These are phyloP conservation scores for Leishmania guyanensis DNA, from an alignment of 208 protist genomes.

Conservation along the genomic window DNA sequence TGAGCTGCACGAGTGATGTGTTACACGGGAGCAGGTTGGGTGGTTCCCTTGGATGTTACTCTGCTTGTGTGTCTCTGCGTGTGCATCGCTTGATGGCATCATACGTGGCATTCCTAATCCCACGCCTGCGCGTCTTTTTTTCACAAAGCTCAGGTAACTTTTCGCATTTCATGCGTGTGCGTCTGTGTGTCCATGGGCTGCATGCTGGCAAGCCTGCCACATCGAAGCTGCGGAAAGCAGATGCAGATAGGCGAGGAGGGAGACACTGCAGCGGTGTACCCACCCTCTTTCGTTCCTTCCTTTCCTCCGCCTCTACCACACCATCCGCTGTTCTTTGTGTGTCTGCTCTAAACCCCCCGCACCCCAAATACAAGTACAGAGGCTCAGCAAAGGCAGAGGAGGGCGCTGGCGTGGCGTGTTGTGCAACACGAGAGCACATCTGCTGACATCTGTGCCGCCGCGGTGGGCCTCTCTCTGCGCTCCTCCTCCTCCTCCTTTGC, in stretches of 20 bases:
- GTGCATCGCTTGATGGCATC: not conserved
- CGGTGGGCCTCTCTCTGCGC: not conserved
- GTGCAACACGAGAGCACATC: not conserved
- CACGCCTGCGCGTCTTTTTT: not conserved
- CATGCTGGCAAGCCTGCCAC: not conserved
- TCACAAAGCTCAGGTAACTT: slow-evolving; percentile 8
- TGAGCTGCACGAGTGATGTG: not conserved
- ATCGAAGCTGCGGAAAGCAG: not conserved
- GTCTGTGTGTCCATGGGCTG: not conserved
- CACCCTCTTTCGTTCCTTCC: not conserved
- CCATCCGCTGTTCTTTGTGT: slow-evolving; percentile 5
- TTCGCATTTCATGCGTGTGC: not conserved
- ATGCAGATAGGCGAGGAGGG: not conserved
- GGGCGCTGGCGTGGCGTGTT: not conserved
- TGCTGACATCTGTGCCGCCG: not conserved
- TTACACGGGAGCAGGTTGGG: not conserved
- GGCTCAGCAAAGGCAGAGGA: not conserved
- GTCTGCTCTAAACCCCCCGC: not conserved
- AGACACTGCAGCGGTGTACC: not conserved
- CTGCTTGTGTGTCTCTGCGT: not conserved
- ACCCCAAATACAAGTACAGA: not conserved
- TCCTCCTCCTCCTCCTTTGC: not conserved
- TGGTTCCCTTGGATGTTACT: not conserved
- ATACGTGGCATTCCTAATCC: not conserved
- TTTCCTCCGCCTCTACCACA: slow-evolving; percentile 15